Evolutionary conservation across 139 green algal species (phyloP).

Genomic region (Tetraselmis striata): DNA sequence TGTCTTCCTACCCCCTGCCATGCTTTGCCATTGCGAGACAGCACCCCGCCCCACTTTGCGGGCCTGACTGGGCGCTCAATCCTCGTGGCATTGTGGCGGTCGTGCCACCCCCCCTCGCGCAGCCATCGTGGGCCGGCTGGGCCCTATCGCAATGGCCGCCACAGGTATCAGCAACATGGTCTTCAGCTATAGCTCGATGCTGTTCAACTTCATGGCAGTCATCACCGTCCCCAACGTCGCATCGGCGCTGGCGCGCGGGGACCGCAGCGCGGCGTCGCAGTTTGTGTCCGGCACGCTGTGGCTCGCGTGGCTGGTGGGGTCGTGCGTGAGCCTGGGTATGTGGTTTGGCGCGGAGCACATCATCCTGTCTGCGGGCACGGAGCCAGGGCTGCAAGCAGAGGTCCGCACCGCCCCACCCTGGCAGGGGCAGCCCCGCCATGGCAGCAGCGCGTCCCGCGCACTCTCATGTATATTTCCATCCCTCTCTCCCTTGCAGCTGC

Average conservation of each 20-base stretch:
- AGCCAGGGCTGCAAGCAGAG: not conserved
- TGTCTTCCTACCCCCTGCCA: no score
- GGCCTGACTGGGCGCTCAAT: no score
- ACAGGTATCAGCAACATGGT: not conserved
- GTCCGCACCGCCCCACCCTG: no score
- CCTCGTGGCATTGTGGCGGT: no score
- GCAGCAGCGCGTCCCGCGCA: no score
- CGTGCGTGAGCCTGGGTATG: not conserved
- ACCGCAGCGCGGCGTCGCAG: not conserved
- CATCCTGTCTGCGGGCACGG: not conserved
- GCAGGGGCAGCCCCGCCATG: no score
- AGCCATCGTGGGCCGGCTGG: not conserved
- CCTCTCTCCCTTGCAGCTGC: not conserved
- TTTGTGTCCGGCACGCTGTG: not conserved
- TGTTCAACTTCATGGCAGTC: not conserved
- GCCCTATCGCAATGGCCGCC: not conserved
- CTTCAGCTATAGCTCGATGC: not conserved
- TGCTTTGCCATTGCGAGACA: no score
- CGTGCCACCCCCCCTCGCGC: no score
- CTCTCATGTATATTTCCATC: conserved; percentile 1
- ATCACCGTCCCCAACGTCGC: not conserved
- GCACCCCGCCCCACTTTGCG: no score
- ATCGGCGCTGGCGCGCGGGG: not conserved
- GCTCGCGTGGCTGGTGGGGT: not conserved
- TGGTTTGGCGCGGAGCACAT: not conserved